Percentiles rank a stretch among this genome's conserved stretches.
These are phyloP conservation scores for Endocladia muricata DNA, from an alignment of 31 red algal genomes.

Conservation along the genomic window DNA sequence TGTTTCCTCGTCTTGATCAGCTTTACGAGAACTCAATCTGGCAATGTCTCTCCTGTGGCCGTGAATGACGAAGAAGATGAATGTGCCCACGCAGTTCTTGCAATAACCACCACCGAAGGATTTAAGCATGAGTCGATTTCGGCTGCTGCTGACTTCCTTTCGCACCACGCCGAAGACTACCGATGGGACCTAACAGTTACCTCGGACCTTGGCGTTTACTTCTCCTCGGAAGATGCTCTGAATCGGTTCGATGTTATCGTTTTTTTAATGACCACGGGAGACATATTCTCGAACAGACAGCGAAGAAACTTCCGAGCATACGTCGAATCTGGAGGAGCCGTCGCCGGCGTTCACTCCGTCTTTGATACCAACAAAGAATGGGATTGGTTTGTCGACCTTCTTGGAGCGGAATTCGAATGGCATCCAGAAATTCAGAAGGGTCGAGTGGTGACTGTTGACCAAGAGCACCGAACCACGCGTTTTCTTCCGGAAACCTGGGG, in stretches of 20 bases:
- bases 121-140: background rate
- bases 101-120: background rate
- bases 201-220: background rate
- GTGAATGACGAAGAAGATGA: no score
- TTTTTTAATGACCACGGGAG: slow-evolving; percentile 10
- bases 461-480: background rate
- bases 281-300: background rate
- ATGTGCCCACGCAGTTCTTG: background rate
- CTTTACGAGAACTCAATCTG: no score
- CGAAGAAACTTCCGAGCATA: background rate
- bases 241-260: slow-evolving; percentile 3
- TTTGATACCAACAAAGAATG: slow-evolving; percentile 15
- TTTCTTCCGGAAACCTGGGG: background rate
- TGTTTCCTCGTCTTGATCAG: no score
- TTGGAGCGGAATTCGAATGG: background rate
- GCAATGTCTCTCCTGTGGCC: no score
- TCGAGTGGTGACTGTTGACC: background rate
- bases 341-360: slow-evolving; percentile 11
- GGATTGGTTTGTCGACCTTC: background rate
- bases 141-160: background rate
- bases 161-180: background rate
- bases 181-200: background rate
- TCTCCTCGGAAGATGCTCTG: background rate
- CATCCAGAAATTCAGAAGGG: slow-evolving; percentile 14
- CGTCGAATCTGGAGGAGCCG: background rate